phyloP scores from a whole-genome alignment of 2,329 filamentous ascomycete species.

The Fusarium devonianum region DNA sequence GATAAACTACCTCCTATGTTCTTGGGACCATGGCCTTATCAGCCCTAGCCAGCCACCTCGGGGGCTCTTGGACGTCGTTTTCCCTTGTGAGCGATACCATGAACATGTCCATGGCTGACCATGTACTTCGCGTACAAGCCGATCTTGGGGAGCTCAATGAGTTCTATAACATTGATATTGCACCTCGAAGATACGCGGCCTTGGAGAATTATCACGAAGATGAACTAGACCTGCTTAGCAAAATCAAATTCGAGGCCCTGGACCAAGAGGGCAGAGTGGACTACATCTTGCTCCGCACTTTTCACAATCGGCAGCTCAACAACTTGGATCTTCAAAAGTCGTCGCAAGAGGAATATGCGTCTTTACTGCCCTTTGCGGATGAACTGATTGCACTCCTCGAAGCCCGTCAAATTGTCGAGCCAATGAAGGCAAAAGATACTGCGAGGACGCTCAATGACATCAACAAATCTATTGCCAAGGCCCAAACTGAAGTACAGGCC shows the following conservation, averaged over 20 bases:
- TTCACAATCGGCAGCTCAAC: slow-evolving; percentile 22
- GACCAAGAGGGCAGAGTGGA: slow-evolving; percentile 29
- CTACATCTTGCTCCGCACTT: slow-evolving; percentile 27
- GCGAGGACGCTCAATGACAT: slow-evolving; percentile 18
- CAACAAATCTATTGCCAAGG: slow-evolving; percentile 14
- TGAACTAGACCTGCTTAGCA: slow-evolving; percentile 11
- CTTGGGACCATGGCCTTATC: slow-evolving; percentile 12
- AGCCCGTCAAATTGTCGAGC: slow-evolving; percentile 26
- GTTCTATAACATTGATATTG: slow-evolving; percentile 25
- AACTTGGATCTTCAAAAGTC: slow-evolving; percentile 15
- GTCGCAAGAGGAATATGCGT: slow-evolving; percentile 4
- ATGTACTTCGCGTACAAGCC: slow-evolving; percentile 26
- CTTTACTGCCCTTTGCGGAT: background rate
- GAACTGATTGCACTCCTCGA: slow-evolving; percentile 20
- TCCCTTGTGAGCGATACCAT: slow-evolving; percentile 1
- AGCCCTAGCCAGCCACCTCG: background rate
- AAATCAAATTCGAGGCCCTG: slow-evolving; percentile 16
- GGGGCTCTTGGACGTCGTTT: slow-evolving; percentile 1
- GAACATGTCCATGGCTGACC: slow-evolving; percentile 22
- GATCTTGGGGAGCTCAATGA: slow-evolving; percentile 16
- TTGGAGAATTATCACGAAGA: slow-evolving; percentile 13
- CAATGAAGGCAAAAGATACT: slow-evolving; percentile 21
- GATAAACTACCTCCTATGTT: background rate
- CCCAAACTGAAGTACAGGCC: slow-evolving; percentile 12
- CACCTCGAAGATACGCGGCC: slow-evolving; percentile 10